Evolutionary conservation across 352 stramenopile genomes (phyloP), one percentile per base, ranked within the genome.

Genomic region (Globisporangium takayamanum): DNA sequence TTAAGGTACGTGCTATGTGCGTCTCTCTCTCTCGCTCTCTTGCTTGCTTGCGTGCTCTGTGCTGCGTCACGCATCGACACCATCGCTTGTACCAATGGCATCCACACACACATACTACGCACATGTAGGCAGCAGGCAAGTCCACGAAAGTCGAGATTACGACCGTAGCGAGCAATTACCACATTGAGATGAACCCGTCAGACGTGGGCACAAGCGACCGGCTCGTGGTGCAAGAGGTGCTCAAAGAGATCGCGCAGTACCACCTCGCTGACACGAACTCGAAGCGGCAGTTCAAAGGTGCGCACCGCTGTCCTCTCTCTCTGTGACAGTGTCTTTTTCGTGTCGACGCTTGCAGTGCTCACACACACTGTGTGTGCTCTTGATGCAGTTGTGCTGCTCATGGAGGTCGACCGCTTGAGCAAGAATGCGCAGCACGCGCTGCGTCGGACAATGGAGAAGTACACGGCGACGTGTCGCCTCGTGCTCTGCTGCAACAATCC

Each of bases 211-310:
- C 87, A 50, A 97, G 97, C 69, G 97, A 99, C 78, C 88, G 95
- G 10, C 96, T 96, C 51, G 94, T 99, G 37, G 91, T 99, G 46
- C 97, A 99, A 72, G 96, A 99, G 68, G 94, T 99, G 54, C 98
- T 99, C 64, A 99, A 99, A 74, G 97, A 99, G 79, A 99, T 99
- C 64, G 97, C 97, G 11, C 84, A 98, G 69, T 95, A 91, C 67
- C 80, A 91, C 26, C 57, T 92, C 41, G 71, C 89, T 0, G 85
- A 94, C 60, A 66, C 76, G n/a, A 87, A 89, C 50, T 80, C 85
- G 10, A 78, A 76, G 36, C 79, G 80, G 47, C 68, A 74, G 7
- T 95, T 93, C 62, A 94, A 94, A 63, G 70, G 73, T 74, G 25
- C 36, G 45, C 22, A 22, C 22, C 22, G 22, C 22, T 22, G 22